Conservation (phyloP, 805 yeast genomes). For the Candida vartiovaarae region DNA sequence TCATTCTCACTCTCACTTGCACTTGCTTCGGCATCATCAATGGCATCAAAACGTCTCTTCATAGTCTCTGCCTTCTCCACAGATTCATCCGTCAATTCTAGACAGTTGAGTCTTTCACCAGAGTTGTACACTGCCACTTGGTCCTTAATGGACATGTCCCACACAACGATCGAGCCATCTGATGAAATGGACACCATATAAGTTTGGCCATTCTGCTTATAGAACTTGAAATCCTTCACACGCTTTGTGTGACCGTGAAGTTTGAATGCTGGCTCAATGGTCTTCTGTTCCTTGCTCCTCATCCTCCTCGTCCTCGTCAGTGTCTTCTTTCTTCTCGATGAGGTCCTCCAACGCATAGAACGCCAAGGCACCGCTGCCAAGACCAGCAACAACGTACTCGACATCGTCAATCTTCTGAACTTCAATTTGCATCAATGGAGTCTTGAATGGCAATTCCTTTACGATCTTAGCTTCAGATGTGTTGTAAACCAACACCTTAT, state of each 20-base stretch:
- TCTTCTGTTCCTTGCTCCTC: background rate
- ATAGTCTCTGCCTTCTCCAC: conserved; percentile 68
- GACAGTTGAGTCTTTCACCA: conserved; percentile 88
- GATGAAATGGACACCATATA: conserved; percentile 80
- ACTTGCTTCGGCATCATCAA: conserved; percentile 31
- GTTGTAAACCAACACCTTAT: conserved; percentile 56
- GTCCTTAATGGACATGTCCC: conserved; percentile 66
- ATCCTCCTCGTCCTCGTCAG: conserved; percentile 9
- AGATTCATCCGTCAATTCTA: conserved; percentile 65
- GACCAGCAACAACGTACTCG: conserved; percentile 61
- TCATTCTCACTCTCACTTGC: conserved; percentile 70
- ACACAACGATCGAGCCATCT: conserved; percentile 88
- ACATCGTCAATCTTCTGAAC: conserved; percentile 36
- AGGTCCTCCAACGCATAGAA: conserved; percentile 41
- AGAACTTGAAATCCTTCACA: conserved; percentile 68
- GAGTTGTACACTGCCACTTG: conserved; percentile 87
- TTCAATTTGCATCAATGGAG: conserved; percentile 65
- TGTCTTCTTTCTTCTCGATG: conserved; percentile 24
- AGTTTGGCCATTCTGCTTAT: conserved; percentile 29
- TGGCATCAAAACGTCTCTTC: conserved; percentile 45
- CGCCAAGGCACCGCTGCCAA: conserved; percentile 61
- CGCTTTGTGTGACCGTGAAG: conserved; percentile 81
- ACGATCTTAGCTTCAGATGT: conserved; percentile 55
- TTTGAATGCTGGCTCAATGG: conserved; percentile 42
- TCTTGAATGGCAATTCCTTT: conserved; percentile 42